Evolutionary conservation across 2,329 filamentous ascomycete genomes (phyloP).

Genomic region (Cladosporium colombiae): DNA sequence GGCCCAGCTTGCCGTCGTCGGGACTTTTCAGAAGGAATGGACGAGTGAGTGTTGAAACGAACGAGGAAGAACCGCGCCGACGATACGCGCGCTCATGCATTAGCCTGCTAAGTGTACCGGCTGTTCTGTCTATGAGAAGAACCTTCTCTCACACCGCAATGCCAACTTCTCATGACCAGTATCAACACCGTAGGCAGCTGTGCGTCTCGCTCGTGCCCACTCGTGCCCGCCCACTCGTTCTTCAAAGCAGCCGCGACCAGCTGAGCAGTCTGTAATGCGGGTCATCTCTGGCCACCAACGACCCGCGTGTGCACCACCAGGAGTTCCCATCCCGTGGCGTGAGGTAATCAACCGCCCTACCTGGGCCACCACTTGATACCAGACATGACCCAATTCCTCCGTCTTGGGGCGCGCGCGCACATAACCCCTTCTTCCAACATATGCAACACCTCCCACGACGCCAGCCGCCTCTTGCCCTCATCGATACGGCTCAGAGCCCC

Average conservation of each 20-base stretch:
- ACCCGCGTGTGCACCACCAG: not conserved
- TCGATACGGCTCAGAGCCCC: not conserved
- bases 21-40: slow-evolving; percentile 2
- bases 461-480: not conserved
- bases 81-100: not conserved
- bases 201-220: not conserved
- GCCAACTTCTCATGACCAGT: not conserved
- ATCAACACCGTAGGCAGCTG: not conserved
- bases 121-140: not conserved
- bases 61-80: slow-evolving; percentile 1
- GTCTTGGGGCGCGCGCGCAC: slow-evolving; percentile 2
- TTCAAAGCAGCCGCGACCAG: slow-evolving; percentile 2
- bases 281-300: not conserved
- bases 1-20: slow-evolving; percentile 7
- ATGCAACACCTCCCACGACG: not conserved
- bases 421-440: not conserved
- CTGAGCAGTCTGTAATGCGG: slow-evolving; percentile 2
- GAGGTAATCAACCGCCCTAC: not conserved
- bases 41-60: not conserved
- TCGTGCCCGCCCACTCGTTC: not conserved
- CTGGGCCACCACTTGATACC: not conserved
- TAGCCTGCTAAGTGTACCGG: not conserved
- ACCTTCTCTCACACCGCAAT: not conserved
- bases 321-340: slow-evolving; percentile 1
- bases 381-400: not conserved